Conservation (phyloP, 2,329 filamentous ascomycete genomes). For the Cordyceps cateniannulata region DNA sequence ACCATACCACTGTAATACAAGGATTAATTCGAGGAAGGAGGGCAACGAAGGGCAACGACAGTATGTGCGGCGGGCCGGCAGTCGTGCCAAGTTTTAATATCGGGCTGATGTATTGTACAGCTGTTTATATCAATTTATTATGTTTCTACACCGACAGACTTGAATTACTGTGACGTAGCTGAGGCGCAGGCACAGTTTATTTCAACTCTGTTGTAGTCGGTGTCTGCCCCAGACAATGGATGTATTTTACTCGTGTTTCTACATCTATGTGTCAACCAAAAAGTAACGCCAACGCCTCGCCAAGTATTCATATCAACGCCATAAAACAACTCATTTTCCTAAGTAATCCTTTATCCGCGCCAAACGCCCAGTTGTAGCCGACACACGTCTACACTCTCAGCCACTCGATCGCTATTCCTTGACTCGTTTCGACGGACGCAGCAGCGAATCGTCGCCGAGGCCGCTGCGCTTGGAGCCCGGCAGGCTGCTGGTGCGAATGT, state of each 20-base stretch:
- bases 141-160: not conserved
- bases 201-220: no score
- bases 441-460: slow-evolving; percentile 71
- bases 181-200: no score
- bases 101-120: slow-evolving; percentile 5
- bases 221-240: no score
- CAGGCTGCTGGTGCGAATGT: slow-evolving; percentile 83
- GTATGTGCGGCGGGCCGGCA: slow-evolving; percentile 7
- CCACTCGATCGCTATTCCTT: slow-evolving; percentile 39
- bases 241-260: no score
- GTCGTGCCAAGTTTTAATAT: slow-evolving; percentile 9
- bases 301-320: no score
- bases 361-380: no score
- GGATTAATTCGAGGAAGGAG: not conserved
- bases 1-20: slow-evolving; percentile 6
- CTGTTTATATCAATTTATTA: not conserved
- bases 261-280: no score
- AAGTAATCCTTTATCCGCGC: no score
- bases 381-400: no score
- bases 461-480: slow-evolving; percentile 88
- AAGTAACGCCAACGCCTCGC: no score
- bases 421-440: slow-evolving; percentile 54
- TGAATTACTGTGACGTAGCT: no score
- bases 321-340: not conserved
- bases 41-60: not conserved